Conservation (phyloP, 345 rosid genomes). For the Camelina laxa region DNA sequence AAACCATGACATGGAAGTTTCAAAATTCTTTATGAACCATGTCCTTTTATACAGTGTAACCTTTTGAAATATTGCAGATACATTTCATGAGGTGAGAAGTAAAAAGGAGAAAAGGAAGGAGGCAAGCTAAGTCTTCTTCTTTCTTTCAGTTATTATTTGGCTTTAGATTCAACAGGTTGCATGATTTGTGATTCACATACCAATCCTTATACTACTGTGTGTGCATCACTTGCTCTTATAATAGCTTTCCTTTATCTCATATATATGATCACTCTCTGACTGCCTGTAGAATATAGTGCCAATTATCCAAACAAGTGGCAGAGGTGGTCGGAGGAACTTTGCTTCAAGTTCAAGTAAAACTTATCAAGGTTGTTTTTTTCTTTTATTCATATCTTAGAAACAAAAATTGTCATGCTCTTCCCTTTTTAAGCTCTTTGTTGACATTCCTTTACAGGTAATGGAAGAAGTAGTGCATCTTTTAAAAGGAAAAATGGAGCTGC, state of each 20-base stretch:
- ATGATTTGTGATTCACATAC: not conserved
- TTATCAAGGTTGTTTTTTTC: constrained; percentile 51
- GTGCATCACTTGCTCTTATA: not conserved
- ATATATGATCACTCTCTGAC: constrained; percentile 36
- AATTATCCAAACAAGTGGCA: constrained; percentile 49
- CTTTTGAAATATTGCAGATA: constrained; percentile 57
- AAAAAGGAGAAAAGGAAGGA: constrained; percentile 68
- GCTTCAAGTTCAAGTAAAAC: constrained; percentile 38
- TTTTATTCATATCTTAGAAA: not conserved
- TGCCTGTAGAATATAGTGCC: constrained; percentile 48
- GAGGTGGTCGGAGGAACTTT: constrained; percentile 60
- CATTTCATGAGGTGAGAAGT: constrained; percentile 89
- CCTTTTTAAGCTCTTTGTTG: constrained; percentile 30
- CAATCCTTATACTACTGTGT: not conserved
- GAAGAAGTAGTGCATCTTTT: constrained; percentile 49
- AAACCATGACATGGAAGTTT: not conserved
- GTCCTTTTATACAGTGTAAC: not conserved
- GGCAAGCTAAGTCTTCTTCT: constrained; percentile 52
- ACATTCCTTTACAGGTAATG: constrained; percentile 54
- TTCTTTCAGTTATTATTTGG: not conserved
- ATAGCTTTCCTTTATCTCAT: constrained; percentile 25
- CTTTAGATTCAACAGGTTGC: not conserved
- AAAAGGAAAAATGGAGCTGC: constrained; percentile 64
- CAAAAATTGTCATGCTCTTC: not conserved
- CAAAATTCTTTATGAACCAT: not conserved